Percentiles rank a stretch among this genome's conserved stretches.
phyloP scores from a whole-genome alignment of 495 filamentous ascomycete genomes.

The Emericellopsis terricola region DNA sequence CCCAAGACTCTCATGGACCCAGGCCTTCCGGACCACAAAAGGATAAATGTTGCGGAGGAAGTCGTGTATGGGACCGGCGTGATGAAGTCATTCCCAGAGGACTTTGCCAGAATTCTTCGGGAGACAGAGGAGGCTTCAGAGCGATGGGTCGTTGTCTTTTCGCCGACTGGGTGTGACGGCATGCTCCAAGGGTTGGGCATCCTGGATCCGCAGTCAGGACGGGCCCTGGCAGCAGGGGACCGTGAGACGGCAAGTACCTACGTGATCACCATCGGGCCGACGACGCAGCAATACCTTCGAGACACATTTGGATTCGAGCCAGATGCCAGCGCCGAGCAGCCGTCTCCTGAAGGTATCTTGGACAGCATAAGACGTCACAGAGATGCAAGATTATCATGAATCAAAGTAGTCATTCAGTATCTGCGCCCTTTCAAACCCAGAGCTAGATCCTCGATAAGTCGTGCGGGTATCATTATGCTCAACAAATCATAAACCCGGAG shows the following conservation, averaged over 20 bases:
- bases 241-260: conserved; percentile 23
- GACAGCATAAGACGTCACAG: conserved; percentile 44
- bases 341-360: conserved; percentile 70
- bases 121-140: conserved; percentile 15
- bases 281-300: conserved; percentile 60
- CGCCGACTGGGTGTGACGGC: conserved; percentile 69
- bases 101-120: conserved; percentile 35
- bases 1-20: conserved; percentile 52
- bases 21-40: conserved; percentile 15
- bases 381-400: too few species aligned
- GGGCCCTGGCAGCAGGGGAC: conserved; percentile 14
- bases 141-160: conserved; percentile 88
- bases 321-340: conserved; percentile 66
- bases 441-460: too few species aligned
- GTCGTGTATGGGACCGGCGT: conserved; percentile 76
- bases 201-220: conserved; percentile 30
- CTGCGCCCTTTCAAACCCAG: too few species aligned
- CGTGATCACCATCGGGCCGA: conserved; percentile 85
- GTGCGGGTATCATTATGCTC: too few species aligned
- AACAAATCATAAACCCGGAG: too few species aligned
- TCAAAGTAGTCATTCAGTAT: too few species aligned
- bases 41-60: conserved; percentile 53
- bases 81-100: conserved; percentile 48
- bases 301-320: conserved; percentile 50
- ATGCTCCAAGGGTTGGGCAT: conserved; percentile 52